Percentiles rank a stretch among this genome's conserved stretches.
phyloP scores from a whole-genome alignment of 768 basidiomycete genomes.

The Pleurotus platypus region DNA sequence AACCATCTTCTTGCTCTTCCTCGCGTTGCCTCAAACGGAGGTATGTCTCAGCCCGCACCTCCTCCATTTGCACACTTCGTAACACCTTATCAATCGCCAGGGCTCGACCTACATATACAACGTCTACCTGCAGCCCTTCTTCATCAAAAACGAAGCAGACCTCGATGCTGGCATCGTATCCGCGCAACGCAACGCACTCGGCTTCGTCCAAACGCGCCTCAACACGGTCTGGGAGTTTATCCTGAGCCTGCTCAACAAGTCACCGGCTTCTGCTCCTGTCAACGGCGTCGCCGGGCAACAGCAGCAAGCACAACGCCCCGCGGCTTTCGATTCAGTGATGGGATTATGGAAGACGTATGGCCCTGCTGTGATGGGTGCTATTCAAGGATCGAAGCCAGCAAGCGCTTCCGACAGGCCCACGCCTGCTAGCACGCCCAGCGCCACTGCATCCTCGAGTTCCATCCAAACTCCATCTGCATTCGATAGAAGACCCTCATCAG shows the following conservation, averaged over 20 bases:
- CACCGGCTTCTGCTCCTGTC: slow-evolving; percentile 15
- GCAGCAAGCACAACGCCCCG: slow-evolving; percentile 11
- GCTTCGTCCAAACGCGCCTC: slow-evolving; percentile 54
- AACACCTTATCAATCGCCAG: slow-evolving; percentile 27
- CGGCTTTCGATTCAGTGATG: slow-evolving; percentile 25
- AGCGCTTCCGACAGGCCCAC: slow-evolving; percentile 7
- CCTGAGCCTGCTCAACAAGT: slow-evolving; percentile 40
- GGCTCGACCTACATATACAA: slow-evolving; percentile 67
- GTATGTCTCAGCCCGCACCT: slow-evolving; percentile 27
- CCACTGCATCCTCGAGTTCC: slow-evolving; percentile 18
- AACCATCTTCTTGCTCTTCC: slow-evolving; percentile 63
- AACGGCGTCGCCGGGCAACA: slow-evolving; percentile 21
- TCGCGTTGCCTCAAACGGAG: slow-evolving; percentile 68
- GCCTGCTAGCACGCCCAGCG: slow-evolving; percentile 8
- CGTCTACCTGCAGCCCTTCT: slow-evolving; percentile 58
- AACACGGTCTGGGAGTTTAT: slow-evolving; percentile 44
- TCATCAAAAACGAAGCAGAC: slow-evolving; percentile 51
- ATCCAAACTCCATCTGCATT: slow-evolving; percentile 8
- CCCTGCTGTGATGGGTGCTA: slow-evolving; percentile 32
- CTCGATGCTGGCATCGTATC: slow-evolving; percentile 57
- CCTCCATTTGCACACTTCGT: slow-evolving; percentile 2
- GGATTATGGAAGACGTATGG: slow-evolving; percentile 39
- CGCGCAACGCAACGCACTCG: slow-evolving; percentile 48
- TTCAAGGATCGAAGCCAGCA: slow-evolving; percentile 13
- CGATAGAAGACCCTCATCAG: slow-evolving; percentile 4